Conservation (phyloP, 768 basidiomycete genomes). For the Rhizopogon sp. region DNA sequence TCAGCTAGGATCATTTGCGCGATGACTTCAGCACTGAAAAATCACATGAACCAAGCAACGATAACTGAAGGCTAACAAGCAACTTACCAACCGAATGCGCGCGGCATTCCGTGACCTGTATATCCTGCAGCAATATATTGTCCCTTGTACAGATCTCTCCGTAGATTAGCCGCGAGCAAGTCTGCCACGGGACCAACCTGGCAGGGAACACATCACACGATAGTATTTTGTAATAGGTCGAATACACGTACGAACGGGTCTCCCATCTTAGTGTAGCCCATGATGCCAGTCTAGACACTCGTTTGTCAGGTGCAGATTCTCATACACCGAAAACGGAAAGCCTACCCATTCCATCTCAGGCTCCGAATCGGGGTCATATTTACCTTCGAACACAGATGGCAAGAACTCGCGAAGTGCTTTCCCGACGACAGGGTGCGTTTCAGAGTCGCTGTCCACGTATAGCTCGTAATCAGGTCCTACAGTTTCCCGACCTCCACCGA, state of each 20-base stretch:
- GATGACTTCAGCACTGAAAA: conserved; percentile 53
- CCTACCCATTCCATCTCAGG: conserved; percentile 82
- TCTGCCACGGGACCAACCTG: conserved; percentile 2
- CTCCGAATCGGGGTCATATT: conserved; percentile 31
- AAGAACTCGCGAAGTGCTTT: conserved; percentile 52
- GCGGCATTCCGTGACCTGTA: conserved; percentile 72
- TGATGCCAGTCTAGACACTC: conserved; percentile 65
- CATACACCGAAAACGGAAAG: background rate
- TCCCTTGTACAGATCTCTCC: conserved; percentile 30
- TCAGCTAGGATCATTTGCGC: conserved; percentile 54
- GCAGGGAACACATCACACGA: background rate
- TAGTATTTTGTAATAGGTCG: background rate
- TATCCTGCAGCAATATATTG: conserved; percentile 70
- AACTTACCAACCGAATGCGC: conserved; percentile 53
- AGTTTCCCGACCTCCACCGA: conserved; percentile 63
- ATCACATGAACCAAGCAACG: background rate
- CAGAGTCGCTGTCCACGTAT: conserved; percentile 55
- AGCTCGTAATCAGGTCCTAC: conserved; percentile 39
- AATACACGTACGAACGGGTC: conserved; percentile 60
- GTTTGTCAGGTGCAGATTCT: background rate
- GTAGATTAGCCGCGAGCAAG: background rate
- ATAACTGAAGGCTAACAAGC: background rate
- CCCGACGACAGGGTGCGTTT: conserved; percentile 43
- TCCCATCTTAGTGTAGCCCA: conserved; percentile 59
- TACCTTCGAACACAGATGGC: conserved; percentile 49